Evolutionary conservation across 73 alveolate genomes (phyloP), one percentile per base, ranked within the genome.

Genomic region (Blepharisma japonicum): DNA sequence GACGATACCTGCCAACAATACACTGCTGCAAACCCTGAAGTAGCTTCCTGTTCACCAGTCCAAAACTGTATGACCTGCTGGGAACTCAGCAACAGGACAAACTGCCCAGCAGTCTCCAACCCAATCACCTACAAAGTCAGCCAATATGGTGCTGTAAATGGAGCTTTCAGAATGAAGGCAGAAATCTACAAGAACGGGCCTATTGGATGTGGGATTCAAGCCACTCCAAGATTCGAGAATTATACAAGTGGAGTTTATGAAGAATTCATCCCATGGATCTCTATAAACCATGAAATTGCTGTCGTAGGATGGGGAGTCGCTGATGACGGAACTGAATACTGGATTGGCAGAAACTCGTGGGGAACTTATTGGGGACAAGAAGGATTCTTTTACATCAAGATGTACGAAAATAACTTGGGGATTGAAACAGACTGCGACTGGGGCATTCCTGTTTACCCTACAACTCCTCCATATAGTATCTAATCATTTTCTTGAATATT

Each of bases 321-420:
- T 47, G 90, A 79, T 71, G 81, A 90, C 55, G 96, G 96, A 25
- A 71, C 7, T 47, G 91, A 89, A 68, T 94, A 83, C 82, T 94
- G 97, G 96, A 82, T 85, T 56, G 90, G 94, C 11, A 92, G 97
- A 87, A 94, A 94, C 90, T 83, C 97, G 8, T 92, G 94, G 97
- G 99, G 99, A 39, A 68, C 87, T 66, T 87, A 82, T 88, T 94
- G 99, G 99, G 99, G 99, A 49, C 98, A 94, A 82, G 56, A 74
- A 0, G 99, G 99, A 8, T 88, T 88, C 91, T 84, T 90, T 85
- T 90, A 94, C 82, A 50, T 94, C 47, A 79, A 86, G 61, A 94
- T 94, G 83, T 95, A 94, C 54, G 80, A 42, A 25, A 85, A 88
- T 79, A 88, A 88, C 56, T 81, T 88, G 32, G 89, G 76, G 55